A percentile compares a stretch with the other conserved stretches of the same genome.
phyloP scores from a whole-genome alignment of 805 yeast species.

The Ogataea nonfermentans region DNA sequence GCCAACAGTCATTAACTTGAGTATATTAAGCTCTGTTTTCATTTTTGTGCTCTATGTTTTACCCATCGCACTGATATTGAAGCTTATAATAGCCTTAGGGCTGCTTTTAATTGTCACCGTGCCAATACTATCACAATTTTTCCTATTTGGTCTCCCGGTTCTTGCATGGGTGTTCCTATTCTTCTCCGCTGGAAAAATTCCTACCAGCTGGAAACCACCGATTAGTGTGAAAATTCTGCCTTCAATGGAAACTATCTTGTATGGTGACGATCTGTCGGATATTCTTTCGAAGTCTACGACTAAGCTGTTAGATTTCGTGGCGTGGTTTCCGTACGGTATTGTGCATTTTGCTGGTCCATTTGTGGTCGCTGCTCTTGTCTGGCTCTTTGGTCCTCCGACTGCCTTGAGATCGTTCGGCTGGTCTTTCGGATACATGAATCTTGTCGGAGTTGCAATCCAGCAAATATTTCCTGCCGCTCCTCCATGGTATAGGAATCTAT shows the following conservation, averaged over 20 bases:
- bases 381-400: slow-evolving; percentile 89
- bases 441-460: slow-evolving; percentile 78
- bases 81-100: slow-evolving; percentile 34
- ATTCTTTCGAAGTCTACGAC: slow-evolving; percentile 73
- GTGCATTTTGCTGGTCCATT: slow-evolving; percentile 86
- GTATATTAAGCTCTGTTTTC: slow-evolving; percentile 47
- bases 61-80: slow-evolving; percentile 49
- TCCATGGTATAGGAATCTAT: slow-evolving; percentile 86
- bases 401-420: slow-evolving; percentile 79
- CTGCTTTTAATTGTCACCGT: slow-evolving; percentile 50
- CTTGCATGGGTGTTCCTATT: slow-evolving; percentile 83
- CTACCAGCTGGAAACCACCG: slow-evolving; percentile 76
- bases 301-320: slow-evolving; percentile 70
- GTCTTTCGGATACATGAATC: slow-evolving; percentile 92
- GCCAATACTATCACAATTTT: slow-evolving; percentile 83
- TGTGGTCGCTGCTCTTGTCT: slow-evolving; percentile 72
- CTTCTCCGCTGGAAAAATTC: slow-evolving; percentile 73
- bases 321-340: slow-evolving; percentile 94
- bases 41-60: slow-evolving; percentile 56
- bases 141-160: slow-evolving; percentile 78
- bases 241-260: slow-evolving; percentile 85
- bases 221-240: slow-evolving; percentile 87
- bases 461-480: slow-evolving; percentile 88
- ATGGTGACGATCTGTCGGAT: slow-evolving; percentile 86
- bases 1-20: slow-evolving; percentile 41